Evolutionary conservation across 2,329 filamentous ascomycete genomes (phyloP).

Genomic region (Emericellopsis cladophorae): DNA sequence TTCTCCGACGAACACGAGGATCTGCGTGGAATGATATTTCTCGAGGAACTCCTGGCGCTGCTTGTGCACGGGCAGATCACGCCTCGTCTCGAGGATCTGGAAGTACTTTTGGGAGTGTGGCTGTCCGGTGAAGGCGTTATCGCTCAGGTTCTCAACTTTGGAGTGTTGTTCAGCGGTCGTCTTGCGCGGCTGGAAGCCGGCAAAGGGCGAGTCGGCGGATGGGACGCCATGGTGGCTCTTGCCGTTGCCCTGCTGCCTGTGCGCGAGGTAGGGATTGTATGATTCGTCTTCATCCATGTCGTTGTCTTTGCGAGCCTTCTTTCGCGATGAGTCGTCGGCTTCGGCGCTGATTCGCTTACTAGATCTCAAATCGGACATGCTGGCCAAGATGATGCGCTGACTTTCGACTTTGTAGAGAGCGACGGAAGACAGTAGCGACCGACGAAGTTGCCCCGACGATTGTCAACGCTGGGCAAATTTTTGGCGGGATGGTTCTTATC

Average conservation of each 20-base stretch:
- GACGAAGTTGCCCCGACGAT: conserved; percentile 4
- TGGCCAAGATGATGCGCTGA: background rate
- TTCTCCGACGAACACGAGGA: conserved; percentile 96
- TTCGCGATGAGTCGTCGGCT: conserved; percentile 24
- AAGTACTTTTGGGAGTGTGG: conserved; percentile 77
- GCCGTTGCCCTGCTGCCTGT: conserved; percentile 54
- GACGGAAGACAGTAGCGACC: background rate
- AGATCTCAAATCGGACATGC: conserved; percentile 25
- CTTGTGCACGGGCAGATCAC: conserved; percentile 81
- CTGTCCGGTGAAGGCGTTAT: conserved; percentile 75
- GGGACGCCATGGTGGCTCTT: conserved; percentile 10
- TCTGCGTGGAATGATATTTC: conserved; percentile 87
- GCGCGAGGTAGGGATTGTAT: conserved; percentile 81
- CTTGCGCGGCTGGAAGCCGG: conserved; percentile 60
- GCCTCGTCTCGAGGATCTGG: conserved; percentile 70
- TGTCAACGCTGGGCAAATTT: conserved; percentile 9
- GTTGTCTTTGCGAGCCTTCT: conserved; percentile 28
- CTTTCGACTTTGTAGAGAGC: too few relatives aligned
- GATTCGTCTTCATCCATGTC: conserved; percentile 15
- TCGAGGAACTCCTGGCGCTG: conserved; percentile 90
- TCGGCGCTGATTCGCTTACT: conserved; percentile 33
- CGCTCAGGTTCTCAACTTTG: conserved; percentile 64
- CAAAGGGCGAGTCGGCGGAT: conserved; percentile 36
- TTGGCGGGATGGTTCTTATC: conserved; percentile 14
- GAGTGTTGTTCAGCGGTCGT: conserved; percentile 68